Evolutionary conservation across 1,139 yeast genomes (phyloP), one percentile per base, ranked within the genome.

Genomic region (Spathaspora sp.): DNA sequence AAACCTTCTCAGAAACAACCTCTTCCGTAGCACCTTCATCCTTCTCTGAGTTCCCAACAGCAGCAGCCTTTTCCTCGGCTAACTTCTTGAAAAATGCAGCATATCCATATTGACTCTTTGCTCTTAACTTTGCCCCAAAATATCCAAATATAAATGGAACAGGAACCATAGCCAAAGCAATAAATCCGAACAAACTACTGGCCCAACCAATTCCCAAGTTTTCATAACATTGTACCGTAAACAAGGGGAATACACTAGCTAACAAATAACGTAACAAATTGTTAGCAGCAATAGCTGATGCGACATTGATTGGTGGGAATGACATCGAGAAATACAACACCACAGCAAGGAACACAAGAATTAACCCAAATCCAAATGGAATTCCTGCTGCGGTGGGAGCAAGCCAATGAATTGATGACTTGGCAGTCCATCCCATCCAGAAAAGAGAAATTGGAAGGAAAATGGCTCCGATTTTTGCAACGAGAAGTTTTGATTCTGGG

Each of bases 391-490:
- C 80, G 39, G 84, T 73, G 10, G 95, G 90, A 13, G 82, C 86
- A 70, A 86, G 82, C 95, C 95, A 89, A 63, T 87, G 95, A 26
- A 86, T 51, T 1, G 58, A 51, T 6, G 10, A 41, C 57, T 80
- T 76, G 6, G 89, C 79, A 3, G 91, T 76, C 95, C 95, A 87
- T 11, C 86, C 95, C 49, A 86, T 72, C 95, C 95, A 87, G 65
- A 88, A 87, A 48, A 87, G 71, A 0, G 89, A 76, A 40, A 82
- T 70, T 15, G 91, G 91, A 51, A 87, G 68, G 20, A 81, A 74
- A 27, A 84, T 60, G 2, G 90, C 81, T 24, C 89, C 86, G 48
- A 81, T 63, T 52, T 80, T 76, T 48, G 82, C 82, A 9, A 79
- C 56, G 17, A 66, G 50, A 48, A 73, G 64, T 48, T 66, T 63